Evolutionary conservation across 306 rosid species (phyloP), one percentile per base, ranked within the genome.

Genomic region (Fagus sylvatica): DNA sequence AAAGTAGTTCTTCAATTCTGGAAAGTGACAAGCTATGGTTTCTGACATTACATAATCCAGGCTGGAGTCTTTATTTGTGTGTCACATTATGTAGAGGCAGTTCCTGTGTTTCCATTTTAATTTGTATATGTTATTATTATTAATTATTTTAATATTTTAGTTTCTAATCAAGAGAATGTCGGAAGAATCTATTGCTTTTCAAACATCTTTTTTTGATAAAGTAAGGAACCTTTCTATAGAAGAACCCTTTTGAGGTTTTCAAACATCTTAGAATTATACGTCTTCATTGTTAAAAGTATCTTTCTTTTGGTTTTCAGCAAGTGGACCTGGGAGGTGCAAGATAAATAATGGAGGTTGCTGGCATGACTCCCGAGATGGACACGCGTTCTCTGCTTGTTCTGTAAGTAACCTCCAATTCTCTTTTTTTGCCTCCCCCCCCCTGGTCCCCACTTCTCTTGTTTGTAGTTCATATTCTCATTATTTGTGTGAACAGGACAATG

Each of bases 291-390:
- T 72, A 81, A 41, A 78, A 72, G 84, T 72, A 57, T 82, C 62
- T 71, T 82, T 19, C 67, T 80, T 51, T 80, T 76, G 82, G 83
- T 77, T 81, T 91, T 80, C 93, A 96, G 99, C 98, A 0, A 93
- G 96, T 74, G 99, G 99, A 48, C 90, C 99, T 75, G 98, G 98
- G 51, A 84, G 97, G 74, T 96, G 99, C 91, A 96, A 91, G 85
- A 92, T 96, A 74, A 91, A 96, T 76, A 86, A 96, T 80, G 99
- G 99, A 64, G 99, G 98, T 73, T 96, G 99, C 80, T 96, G 99
- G 99, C 99, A 91, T 79, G 92, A 88, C 10, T 89, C 96, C 54
- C 88, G 64, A 73, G 76, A 93, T 76, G 98, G 98, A 71, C 93
- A 86, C 82, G 91, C 94, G 34, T 93, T 81, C 83, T 78, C 98